These are phyloP conservation scores for Jamesozyma jinghongensis DNA, from an alignment of 805 yeast genomes.

Conservation along the genomic window DNA sequence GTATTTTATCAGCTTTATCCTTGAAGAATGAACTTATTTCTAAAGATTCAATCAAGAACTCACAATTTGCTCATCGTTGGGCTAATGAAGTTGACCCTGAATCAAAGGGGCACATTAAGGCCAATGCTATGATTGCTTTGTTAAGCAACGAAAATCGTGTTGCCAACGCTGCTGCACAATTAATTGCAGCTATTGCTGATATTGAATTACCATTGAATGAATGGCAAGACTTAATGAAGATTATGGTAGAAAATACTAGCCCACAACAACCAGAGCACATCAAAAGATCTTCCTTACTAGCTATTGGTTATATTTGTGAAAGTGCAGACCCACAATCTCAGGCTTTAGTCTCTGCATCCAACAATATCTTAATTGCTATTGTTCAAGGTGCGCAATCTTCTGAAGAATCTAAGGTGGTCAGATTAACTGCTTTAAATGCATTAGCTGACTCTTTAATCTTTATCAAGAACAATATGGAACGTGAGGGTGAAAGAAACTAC, in stretches of 20 bases:
- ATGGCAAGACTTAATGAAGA: conserved; percentile 82
- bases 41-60: conserved; percentile 56
- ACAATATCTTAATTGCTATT: conserved; percentile 88
- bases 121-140: conserved; percentile 53
- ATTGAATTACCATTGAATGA: conserved; percentile 81
- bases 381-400: conserved; percentile 90
- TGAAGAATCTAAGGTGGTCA: conserved; percentile 66
- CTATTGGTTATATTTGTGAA: conserved; percentile 96
- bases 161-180: conserved; percentile 82
- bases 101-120: conserved; percentile 57
- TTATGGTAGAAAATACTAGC: conserved; percentile 78
- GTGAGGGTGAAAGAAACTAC: conserved; percentile 91
- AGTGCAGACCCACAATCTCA: conserved; percentile 71
- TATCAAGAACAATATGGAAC: conserved; percentile 77
- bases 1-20: conserved; percentile 84
- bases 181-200: conserved; percentile 94
- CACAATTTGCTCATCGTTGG: conserved; percentile 68
- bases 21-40: conserved; percentile 83
- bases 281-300: conserved; percentile 76
- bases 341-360: conserved; percentile 72
- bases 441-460: conserved; percentile 85
- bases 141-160: conserved; percentile 60
- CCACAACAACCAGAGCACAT: conserved; percentile 67
- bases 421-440: conserved; percentile 87
- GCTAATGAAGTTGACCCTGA: conserved; percentile 41